These are phyloP conservation scores for Globisporangium nodosum DNA, from an alignment of 352 stramenopile genomes.

Conservation along the genomic window DNA sequence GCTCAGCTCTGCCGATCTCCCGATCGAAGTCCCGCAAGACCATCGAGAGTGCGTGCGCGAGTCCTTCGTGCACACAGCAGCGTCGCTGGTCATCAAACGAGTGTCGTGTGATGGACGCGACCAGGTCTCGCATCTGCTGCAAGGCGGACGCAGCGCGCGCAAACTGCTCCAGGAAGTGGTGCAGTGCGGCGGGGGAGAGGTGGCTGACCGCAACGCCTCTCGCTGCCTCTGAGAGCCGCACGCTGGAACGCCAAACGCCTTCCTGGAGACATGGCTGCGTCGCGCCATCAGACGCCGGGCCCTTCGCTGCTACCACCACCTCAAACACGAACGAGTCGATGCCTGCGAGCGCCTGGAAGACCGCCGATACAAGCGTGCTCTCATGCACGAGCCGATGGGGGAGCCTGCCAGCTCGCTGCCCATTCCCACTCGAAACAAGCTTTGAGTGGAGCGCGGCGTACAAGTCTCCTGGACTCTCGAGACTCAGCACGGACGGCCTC, in stretches of 20 bases:
- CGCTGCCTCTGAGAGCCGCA: slow-evolving; percentile 22
- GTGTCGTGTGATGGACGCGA: not conserved
- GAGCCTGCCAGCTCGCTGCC: not conserved
- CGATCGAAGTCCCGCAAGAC: slow-evolving; percentile 20
- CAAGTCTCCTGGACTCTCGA: slow-evolving; percentile 2
- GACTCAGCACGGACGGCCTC: not conserved
- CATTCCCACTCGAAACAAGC: too few species aligned
- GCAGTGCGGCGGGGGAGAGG: slow-evolving; percentile 39
- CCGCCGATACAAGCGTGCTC: slow-evolving; percentile 32
- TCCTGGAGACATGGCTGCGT: not conserved
- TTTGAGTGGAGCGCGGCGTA: not conserved
- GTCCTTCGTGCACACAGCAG: slow-evolving; percentile 35
- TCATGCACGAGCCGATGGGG: slow-evolving; percentile 39
- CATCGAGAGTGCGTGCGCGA: slow-evolving; percentile 36
- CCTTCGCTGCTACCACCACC: slow-evolving; percentile 5
- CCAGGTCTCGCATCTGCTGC: slow-evolving; percentile 43
- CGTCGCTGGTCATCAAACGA: slow-evolving; percentile 15
- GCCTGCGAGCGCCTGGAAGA: slow-evolving; percentile 55
- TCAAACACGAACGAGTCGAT: slow-evolving; percentile 53
- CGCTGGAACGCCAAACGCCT: slow-evolving; percentile 16
- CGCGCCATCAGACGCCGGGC: too few species aligned
- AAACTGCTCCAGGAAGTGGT: slow-evolving; percentile 26
- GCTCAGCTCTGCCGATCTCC: slow-evolving; percentile 15
- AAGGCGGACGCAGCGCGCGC: slow-evolving; percentile 33
- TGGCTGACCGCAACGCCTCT: slow-evolving; percentile 30